Percentiles rank a stretch among this genome's conserved stretches.
Evolutionary conservation across 129 eudicot species (phyloP).

Genomic region (Mikania micrantha): DNA sequence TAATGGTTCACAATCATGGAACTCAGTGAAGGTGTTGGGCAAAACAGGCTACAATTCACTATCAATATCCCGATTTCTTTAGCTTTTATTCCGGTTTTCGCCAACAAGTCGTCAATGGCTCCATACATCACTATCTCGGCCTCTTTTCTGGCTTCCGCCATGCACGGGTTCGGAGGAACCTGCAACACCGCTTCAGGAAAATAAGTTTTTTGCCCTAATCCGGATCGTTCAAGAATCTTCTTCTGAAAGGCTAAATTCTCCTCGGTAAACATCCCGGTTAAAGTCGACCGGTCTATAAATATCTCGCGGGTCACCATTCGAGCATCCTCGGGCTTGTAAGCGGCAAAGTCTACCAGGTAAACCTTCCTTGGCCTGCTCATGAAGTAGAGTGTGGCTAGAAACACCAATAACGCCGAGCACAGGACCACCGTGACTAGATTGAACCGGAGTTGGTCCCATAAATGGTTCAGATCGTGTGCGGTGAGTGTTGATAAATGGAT

Average conservation of each 20-base stretch:
- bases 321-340: constrained; percentile 55
- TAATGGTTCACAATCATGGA: constrained; percentile 80
- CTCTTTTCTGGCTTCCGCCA: constrained; percentile 83
- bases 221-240: constrained; percentile 74
- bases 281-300: constrained; percentile 49
- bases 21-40: constrained; percentile 71
- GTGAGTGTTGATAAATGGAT: constrained; percentile 44
- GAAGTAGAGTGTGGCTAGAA: constrained; percentile 53
- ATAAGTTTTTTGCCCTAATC: constrained; percentile 74
- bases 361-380: constrained; percentile 70
- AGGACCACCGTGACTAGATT: constrained; percentile 51
- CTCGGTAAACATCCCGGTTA: constrained; percentile 36
- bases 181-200: constrained; percentile 59
- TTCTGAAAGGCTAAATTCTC: constrained; percentile 69
- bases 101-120: constrained; percentile 67
- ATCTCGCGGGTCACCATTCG: constrained; percentile 42
- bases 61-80: constrained; percentile 72
- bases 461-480: constrained; percentile 19
- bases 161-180: constrained; percentile 62
- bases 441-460: constrained; percentile 57
- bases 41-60: constrained; percentile 68
- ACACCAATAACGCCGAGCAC: constrained; percentile 54
- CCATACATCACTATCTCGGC: constrained; percentile 93
- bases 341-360: constrained; percentile 59
- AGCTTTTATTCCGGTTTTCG: constrained; percentile 54